Evolutionary conservation across 768 basidiomycete genomes (phyloP).

Genomic region (Fomitopsis pulvina): DNA sequence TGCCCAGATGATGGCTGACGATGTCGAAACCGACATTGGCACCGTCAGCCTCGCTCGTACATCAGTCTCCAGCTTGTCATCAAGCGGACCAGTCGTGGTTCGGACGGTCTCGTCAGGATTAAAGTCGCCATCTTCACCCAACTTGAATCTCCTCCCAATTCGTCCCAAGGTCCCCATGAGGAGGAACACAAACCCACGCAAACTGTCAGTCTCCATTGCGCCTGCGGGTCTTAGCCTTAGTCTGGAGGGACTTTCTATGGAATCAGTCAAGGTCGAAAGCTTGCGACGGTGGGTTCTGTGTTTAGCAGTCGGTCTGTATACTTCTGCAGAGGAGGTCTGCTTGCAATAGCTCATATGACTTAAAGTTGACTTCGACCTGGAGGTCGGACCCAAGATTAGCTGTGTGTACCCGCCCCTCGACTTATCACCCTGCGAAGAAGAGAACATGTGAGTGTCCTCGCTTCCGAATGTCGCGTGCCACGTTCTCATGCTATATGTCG

Average conservation of each 20-base stretch:
- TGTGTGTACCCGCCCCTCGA: constrained; percentile 62
- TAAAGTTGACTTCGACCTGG: constrained; percentile 83
- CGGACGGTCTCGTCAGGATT: constrained; percentile 7
- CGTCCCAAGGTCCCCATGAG: constrained; percentile 28
- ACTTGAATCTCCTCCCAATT: constrained; percentile 13
- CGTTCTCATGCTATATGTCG: not conserved
- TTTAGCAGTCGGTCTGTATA: constrained; percentile 52
- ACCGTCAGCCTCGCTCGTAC: constrained; percentile 16
- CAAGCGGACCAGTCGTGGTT: not conserved
- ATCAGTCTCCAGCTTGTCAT: constrained; percentile 1
- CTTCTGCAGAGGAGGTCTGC: too few relatives aligned
- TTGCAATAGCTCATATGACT: constrained; percentile 1
- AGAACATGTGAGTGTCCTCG: constrained; percentile 64
- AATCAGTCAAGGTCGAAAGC: constrained; percentile 37
- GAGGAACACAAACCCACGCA: constrained; percentile 40
- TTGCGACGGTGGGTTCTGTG: constrained; percentile 65
- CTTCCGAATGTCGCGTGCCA: not conserved
- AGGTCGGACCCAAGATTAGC: constrained; percentile 75
- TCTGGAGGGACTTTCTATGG: constrained; percentile 37
- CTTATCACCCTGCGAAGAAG: constrained; percentile 58
- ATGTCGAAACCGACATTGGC: constrained; percentile 23
- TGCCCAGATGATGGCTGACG: too few relatives aligned
- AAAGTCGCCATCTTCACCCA: constrained; percentile 30
- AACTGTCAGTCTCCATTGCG: constrained; percentile 21
- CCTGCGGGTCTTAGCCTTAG: constrained; percentile 23